Evolutionary conservation across 2,329 filamentous ascomycete species (phyloP).

Genomic region (Trematosphaeria pertusa): DNA sequence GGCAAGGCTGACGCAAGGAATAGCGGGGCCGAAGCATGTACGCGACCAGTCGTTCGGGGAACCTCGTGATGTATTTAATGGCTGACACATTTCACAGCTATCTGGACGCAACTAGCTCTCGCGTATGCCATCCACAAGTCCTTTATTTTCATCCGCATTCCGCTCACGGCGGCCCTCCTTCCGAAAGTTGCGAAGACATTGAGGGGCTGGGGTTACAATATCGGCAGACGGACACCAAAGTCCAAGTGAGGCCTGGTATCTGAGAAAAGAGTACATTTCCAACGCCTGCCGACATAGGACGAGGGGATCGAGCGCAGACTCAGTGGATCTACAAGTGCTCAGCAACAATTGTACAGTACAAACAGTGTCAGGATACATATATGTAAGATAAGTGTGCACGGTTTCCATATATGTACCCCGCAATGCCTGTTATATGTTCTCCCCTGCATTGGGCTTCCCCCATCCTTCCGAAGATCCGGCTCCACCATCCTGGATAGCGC

Average conservation of each 20-base stretch:
- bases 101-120: slow-evolving; percentile 86
- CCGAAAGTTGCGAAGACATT: slow-evolving; percentile 94
- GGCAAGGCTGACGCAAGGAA: slow-evolving; percentile 68
- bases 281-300: no score
- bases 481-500: no score
- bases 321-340: background rate
- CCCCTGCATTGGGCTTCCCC: background rate
- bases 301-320: no score
- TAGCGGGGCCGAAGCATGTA: slow-evolving; percentile 74
- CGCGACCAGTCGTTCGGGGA: slow-evolving; percentile 41
- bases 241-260: slow-evolving; percentile 29
- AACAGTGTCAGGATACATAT: no score
- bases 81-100: slow-evolving; percentile 53
- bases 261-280: background rate
- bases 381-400: slow-evolving; percentile 8
- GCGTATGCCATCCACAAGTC: slow-evolving; percentile 98
- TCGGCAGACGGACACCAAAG: slow-evolving; percentile 83
- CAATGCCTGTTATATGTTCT: background rate
- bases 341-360: no score
- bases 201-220: slow-evolving; percentile 90
- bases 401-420: background rate
- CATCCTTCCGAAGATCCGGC: background rate
- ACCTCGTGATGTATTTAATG: no score
- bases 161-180: slow-evolving; percentile 85
- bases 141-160: slow-evolving; percentile 95